Conservation (phyloP, 108 stramenopile species). For the Licmophora abbreviata region DNA sequence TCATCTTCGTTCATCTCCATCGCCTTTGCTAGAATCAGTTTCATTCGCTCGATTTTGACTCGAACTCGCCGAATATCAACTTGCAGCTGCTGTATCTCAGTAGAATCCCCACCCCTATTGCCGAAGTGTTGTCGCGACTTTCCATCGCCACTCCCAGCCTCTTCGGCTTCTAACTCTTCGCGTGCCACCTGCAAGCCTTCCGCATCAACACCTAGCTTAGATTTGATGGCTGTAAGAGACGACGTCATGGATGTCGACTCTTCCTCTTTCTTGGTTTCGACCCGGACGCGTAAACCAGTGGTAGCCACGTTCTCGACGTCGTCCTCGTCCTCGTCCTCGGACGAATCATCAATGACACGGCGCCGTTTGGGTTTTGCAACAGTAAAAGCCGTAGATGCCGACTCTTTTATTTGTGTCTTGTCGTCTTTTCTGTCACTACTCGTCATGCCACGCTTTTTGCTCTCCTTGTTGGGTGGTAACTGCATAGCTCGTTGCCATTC, state of each 20-base stretch:
- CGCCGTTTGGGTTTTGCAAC: slow-evolving; percentile 8
- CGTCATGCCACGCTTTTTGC: no score
- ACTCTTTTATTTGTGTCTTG: no score
- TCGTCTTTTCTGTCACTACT: no score
- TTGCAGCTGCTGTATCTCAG: background rate
- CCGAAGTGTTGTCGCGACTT: background rate
- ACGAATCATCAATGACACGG: slow-evolving; percentile 1
- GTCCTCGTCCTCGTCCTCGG: slow-evolving; percentile 19
- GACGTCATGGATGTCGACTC: background rate
- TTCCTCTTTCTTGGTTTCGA: slow-evolving; percentile 1
- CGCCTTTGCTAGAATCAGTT: background rate
- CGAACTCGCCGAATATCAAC: background rate
- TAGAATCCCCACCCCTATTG: background rate
- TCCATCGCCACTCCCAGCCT: background rate
- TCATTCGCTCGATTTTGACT: background rate
- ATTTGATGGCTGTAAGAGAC: slow-evolving; percentile 31
- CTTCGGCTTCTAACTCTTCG: slow-evolving; percentile 32
- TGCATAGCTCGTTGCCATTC: slow-evolving; percentile 34
- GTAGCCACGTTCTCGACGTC: background rate
- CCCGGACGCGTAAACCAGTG: background rate
- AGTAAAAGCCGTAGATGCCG: no score
- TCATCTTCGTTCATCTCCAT: no score
- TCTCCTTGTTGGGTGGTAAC: no score
- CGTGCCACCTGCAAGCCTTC: slow-evolving; percentile 17
- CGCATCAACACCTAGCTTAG: slow-evolving; percentile 27